phyloP scores from a whole-genome alignment of 192 early-diverging fungal genomes.

The Gigaspora rosea region DNA sequence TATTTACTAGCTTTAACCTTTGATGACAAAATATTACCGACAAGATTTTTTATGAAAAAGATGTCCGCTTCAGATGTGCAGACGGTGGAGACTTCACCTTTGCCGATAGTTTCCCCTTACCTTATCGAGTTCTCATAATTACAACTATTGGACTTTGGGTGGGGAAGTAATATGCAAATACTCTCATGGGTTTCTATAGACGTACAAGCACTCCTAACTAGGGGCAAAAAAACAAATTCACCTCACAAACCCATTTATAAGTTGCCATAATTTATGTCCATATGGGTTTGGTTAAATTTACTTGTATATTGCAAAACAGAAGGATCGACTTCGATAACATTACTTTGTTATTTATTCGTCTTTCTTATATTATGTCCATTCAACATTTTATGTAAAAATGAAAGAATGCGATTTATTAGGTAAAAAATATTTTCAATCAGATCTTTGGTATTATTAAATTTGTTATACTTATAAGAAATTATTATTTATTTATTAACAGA shows the following conservation, averaged over 20 bases:
- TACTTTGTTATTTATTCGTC: slow-evolving; percentile 46
- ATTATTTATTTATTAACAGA: slow-evolving; percentile 35
- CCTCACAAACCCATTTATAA: slow-evolving; percentile 47
- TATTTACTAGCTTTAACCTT: too few relatives aligned
- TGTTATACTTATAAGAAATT: neutral
- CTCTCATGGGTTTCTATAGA: slow-evolving; percentile 49
- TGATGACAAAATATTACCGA: too few relatives aligned
- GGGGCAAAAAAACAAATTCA: slow-evolving; percentile 12
- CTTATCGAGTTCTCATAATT: slow-evolving; percentile 53
- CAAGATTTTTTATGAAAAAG: too few relatives aligned
- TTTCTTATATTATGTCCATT: slow-evolving; percentile 50
- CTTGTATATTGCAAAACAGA: slow-evolving; percentile 45
- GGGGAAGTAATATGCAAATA: slow-evolving; percentile 57
- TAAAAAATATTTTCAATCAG: slow-evolving; percentile 1
- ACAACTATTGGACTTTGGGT: slow-evolving; percentile 60
- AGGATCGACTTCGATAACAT: slow-evolving; percentile 45
- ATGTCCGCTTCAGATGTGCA: too few relatives aligned
- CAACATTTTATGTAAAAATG: slow-evolving; percentile 49
- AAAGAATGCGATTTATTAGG: slow-evolving; percentile 57
- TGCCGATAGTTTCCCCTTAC: slow-evolving; percentile 48
- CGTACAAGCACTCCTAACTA: slow-evolving; percentile 42
- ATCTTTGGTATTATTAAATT: neutral
- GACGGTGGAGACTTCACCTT: slow-evolving; percentile 15
- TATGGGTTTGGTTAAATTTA: slow-evolving; percentile 48
- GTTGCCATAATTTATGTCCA: slow-evolving; percentile 45